These are phyloP conservation scores for Sporobolomyces roseus DNA, from an alignment of 768 basidiomycete species.

Conservation along the genomic window DNA sequence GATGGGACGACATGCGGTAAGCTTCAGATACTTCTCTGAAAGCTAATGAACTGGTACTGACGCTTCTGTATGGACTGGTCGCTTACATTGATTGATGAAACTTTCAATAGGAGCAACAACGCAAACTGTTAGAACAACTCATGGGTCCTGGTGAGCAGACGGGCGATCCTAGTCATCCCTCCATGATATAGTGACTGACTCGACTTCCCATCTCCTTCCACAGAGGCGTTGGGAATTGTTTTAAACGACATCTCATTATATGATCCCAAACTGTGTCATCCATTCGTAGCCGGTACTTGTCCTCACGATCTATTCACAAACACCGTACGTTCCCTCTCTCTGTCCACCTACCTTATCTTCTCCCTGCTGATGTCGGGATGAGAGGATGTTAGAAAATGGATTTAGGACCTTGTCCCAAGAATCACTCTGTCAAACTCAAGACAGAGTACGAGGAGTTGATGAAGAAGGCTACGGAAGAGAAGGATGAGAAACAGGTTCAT, in stretches of 20 bases:
- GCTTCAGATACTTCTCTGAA: not conserved
- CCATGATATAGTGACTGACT: not conserved
- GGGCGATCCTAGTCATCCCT: not conserved
- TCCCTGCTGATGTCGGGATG: not conserved
- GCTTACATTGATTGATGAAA: not conserved
- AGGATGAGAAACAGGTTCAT: constrained; percentile 58
- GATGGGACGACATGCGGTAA: too few species aligned
- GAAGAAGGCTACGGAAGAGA: constrained; percentile 55
- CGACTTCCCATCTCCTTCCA: constrained; percentile 50
- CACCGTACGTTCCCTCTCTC: constrained; percentile 61
- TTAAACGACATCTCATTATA: constrained; percentile 86
- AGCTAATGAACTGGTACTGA: not conserved
- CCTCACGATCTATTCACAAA: constrained; percentile 97
- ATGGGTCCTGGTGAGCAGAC: constrained; percentile 37
- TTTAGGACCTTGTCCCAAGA: constrained; percentile 92
- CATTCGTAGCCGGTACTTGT: constrained; percentile 97
- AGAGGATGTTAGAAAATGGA: constrained; percentile 83
- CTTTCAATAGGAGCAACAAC: constrained; percentile 20
- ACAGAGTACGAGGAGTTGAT: constrained; percentile 74
- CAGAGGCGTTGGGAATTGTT: constrained; percentile 95
- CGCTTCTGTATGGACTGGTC: not conserved
- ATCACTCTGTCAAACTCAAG: constrained; percentile 89
- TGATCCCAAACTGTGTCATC: constrained; percentile 96
- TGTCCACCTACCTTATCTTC: not conserved
- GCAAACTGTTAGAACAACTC: constrained; percentile 40